Evolutionary conservation across 768 basidiomycete species (phyloP).

Genomic region (Glaciozyma antarctica): DNA sequence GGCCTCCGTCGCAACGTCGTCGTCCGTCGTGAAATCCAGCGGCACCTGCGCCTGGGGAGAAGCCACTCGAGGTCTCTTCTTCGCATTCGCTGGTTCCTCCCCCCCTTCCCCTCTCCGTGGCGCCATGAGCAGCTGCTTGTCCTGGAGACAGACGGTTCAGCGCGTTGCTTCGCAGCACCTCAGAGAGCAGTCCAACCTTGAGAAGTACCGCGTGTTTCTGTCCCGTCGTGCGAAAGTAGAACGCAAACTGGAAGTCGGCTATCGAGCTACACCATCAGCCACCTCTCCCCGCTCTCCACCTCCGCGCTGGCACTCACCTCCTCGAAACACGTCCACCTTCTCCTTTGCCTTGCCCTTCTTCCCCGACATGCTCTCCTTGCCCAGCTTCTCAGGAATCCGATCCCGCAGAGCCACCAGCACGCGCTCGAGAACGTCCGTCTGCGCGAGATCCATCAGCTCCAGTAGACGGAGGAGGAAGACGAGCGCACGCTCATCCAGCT

Average conservation of each 20-base stretch:
- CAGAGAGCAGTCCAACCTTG: conserved; percentile 21
- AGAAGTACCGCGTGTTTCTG: conserved; percentile 34
- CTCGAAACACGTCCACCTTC: conserved; percentile 35
- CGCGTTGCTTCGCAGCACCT: no score
- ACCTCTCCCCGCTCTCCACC: neutral
- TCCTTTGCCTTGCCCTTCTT: conserved; percentile 14
- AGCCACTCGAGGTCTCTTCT: neutral
- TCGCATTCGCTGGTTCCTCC: conserved; percentile 1
- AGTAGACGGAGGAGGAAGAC: neutral
- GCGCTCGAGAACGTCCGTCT: conserved; percentile 28
- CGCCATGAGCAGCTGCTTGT: conserved; percentile 14
- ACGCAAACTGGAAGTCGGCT: conserved; percentile 32
- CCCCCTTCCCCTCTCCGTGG: no score
- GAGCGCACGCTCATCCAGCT: conserved; percentile 27
- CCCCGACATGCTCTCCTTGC: conserved; percentile 6
- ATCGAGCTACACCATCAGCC: neutral
- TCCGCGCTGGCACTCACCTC: conserved; percentile 13
- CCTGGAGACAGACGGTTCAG: neutral
- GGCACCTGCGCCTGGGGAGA: neutral
- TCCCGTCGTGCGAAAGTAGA: conserved; percentile 32
- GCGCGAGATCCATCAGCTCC: neutral
- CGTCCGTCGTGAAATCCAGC: neutral
- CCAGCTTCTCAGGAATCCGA: conserved; percentile 30
- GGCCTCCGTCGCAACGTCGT: neutral
- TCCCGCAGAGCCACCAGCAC: conserved; percentile 30